Evolutionary conservation across 1,284 basidiomycete species (phyloP), one percentile per base, ranked within the genome.

Genomic region (Phellopilus nigrolimitatus): DNA sequence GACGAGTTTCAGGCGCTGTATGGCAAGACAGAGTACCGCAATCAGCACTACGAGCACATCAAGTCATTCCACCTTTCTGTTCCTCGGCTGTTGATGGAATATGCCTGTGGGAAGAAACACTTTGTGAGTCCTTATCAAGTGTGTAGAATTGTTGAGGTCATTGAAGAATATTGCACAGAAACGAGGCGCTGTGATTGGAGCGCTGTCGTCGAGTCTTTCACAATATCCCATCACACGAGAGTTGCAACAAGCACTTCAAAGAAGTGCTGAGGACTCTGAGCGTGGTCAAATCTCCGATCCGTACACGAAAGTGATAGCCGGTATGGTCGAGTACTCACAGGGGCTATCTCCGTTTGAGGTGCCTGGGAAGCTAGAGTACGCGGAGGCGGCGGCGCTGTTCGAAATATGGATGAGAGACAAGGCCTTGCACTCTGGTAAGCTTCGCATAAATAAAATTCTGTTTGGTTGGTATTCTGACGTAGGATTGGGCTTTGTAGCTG

Each of bases 1-100:
- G 95, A 97, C 62, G 91, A 95, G 59, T 81, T 87, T 60, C 93
- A 97, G 64, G 76, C 88, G 0, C 70, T 97, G 28, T 95, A 91
- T 65, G 72, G 78, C 61, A 76, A 75, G 42, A 80, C 85, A 0
- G 65, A 72, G 15, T 97, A 97, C 71, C 80, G 84, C 36, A 84
- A 92, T 53, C 88, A 91, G 1, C 83, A 88, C 49, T 94, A 84
- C 66, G 70, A 74, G 8, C 61, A 70, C 4, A 79, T 97, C 51
- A 80, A 88, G 58, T 69, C 89, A 0, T 92, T 88, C 63, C 86
- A 95, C 62, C 75, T 98, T 3, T 86, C 88, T 7, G 68, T 91
- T 17, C 91, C 94, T 0, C 78, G 91, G 7, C 63, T 91, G 21
- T 68, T 91, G 28, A 72, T 95, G 40, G 88, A 93, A 54, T 91